These are phyloP conservation scores for Carex littledalei DNA, from an alignment of 176 grass and related monocot genomes.

Conservation along the genomic window DNA sequence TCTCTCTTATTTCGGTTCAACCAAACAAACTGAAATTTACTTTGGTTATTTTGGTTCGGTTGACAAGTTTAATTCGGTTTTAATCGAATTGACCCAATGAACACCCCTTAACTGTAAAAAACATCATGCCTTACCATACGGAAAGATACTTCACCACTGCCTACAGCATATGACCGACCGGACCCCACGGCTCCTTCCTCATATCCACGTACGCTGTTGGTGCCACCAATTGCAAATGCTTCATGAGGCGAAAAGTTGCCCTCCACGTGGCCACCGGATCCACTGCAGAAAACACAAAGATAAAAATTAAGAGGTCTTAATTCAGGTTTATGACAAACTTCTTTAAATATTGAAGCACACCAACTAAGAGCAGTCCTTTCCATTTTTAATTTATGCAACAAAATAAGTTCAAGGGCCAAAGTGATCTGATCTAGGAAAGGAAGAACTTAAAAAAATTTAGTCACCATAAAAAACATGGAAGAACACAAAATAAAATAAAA, in stretches of 20 bases:
- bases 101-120: not conserved
- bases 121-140: conserved; percentile 44
- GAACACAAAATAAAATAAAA: no score
- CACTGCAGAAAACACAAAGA: conserved; percentile 60
- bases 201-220: conserved; percentile 95
- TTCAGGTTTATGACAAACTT: not conserved
- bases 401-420: not conserved
- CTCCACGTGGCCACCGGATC: conserved; percentile 70
- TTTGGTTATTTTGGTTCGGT: no score
- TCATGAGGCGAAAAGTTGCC: conserved; percentile 90
- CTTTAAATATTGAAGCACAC: not conserved
- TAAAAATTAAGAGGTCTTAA: conserved; percentile 15
- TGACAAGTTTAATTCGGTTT: no score
- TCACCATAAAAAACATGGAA: not conserved
- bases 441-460: not conserved
- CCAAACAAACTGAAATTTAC: no score
- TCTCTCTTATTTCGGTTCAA: no score
- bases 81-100: no score
- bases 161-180: conserved; percentile 67
- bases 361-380: not conserved
- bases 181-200: conserved; percentile 85
- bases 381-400: not conserved
- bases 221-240: conserved; percentile 93
- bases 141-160: conserved; percentile 82
- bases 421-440: no score